Conservation (phyloP, 2,329 filamentous ascomycete species). For the Coleophoma cylindrospora region DNA sequence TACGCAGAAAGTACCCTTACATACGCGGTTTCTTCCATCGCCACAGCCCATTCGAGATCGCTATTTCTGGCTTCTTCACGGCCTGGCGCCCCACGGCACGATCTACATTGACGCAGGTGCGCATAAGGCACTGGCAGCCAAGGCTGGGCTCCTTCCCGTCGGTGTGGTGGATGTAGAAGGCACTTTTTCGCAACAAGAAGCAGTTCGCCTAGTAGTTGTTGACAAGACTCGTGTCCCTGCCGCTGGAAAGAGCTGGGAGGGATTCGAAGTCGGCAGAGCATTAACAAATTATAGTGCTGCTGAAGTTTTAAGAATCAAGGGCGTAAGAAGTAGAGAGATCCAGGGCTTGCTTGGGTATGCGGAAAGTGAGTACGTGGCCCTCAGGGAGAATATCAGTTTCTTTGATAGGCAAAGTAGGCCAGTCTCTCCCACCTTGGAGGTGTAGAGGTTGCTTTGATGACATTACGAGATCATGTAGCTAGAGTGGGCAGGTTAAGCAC, state of each 20-base stretch:
- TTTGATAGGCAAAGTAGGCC: constrained; percentile 24
- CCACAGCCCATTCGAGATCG: constrained; percentile 82
- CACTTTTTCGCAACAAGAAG: constrained; percentile 85
- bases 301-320: constrained; percentile 82
- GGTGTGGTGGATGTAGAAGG: constrained; percentile 90
- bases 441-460: background rate
- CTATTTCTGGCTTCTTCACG: constrained; percentile 96
- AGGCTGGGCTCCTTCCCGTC: constrained; percentile 82
- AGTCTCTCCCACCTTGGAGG: constrained; percentile 22
- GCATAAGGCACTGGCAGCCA: constrained; percentile 71
- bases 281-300: constrained; percentile 88
- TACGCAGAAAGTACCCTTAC: constrained; percentile 55
- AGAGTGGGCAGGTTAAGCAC: too few species aligned
- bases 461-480: too few species aligned
- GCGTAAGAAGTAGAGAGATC: constrained; percentile 78
- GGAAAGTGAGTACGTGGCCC: constrained; percentile 89
- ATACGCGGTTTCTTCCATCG: constrained; percentile 90
- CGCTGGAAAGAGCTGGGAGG: constrained; percentile 43
- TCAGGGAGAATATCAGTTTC: constrained; percentile 83
- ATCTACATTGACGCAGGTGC: constrained; percentile 92
- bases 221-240: constrained; percentile 29
- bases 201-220: constrained; percentile 80
- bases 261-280: constrained; percentile 76
- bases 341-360: constrained; percentile 78
- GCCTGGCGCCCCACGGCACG: constrained; percentile 82